Conservation (phyloP, 1,284 basidiomycete species). For the Sphagnurus paluster region DNA sequence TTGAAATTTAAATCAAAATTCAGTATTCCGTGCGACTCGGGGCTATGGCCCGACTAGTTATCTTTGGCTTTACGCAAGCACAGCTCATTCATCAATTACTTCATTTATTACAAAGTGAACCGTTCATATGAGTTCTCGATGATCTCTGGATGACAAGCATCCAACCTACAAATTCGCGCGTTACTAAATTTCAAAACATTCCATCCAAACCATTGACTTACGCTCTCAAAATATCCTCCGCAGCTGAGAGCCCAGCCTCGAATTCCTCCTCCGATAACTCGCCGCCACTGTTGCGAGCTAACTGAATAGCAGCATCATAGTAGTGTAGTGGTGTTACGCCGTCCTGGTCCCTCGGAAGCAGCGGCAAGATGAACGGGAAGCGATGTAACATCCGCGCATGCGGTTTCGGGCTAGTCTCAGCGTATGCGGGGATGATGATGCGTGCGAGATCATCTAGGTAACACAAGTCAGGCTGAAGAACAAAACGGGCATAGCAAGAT, state of each 20-base stretch:
- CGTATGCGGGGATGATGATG: conserved; percentile 62
- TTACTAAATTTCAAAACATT: conserved; percentile 4
- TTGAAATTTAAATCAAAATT: too few species aligned
- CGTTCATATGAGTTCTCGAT: conserved; percentile 51
- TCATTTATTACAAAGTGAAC: background rate
- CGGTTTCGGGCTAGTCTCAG: conserved; percentile 58
- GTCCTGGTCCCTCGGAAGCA: conserved; percentile 60
- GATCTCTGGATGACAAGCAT: conserved; percentile 64
- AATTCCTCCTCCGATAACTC: conserved; percentile 76
- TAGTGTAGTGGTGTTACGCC: conserved; percentile 67
- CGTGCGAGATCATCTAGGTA: conserved; percentile 61
- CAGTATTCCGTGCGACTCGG: too few species aligned
- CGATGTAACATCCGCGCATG: conserved; percentile 73
- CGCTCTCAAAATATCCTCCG: conserved; percentile 58
- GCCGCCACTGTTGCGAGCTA: conserved; percentile 62
- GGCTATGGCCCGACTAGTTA: too few species aligned
- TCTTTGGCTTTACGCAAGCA: background rate
- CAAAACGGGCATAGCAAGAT: background rate
- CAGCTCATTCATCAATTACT: background rate
- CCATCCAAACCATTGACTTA: conserved; percentile 17
- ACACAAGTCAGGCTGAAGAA: too few species aligned
- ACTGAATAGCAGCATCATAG: conserved; percentile 76
- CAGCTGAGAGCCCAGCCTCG: conserved; percentile 61
- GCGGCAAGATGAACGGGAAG: conserved; percentile 69
- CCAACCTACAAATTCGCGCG: conserved; percentile 40